Conservation (phyloP, 148 eudicot genomes). For the Silene uniflora region DNA sequence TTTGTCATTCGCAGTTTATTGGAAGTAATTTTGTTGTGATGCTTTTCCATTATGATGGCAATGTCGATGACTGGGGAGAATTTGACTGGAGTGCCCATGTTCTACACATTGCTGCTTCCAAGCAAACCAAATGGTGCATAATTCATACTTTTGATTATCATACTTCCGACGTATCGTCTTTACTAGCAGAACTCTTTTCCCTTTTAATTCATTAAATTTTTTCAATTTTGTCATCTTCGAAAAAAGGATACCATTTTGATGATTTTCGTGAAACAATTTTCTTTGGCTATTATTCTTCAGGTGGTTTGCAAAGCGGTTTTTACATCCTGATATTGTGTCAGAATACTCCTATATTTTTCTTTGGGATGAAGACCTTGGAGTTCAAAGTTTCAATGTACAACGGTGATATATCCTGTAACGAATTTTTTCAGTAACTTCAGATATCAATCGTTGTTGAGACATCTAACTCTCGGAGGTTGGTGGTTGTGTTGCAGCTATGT, state of each 20-base stretch:
- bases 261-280: too few relatives aligned
- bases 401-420: conserved; percentile 29
- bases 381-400: conserved; percentile 49
- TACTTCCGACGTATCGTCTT: neutral
- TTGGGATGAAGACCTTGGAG: conserved; percentile 81
- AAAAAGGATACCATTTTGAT: too few relatives aligned
- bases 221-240: too few relatives aligned
- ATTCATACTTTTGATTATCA: neutral
- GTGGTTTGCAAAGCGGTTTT: conserved; percentile 83
- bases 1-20: conserved; percentile 40
- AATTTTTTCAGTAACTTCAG: neutral
- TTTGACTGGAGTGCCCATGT: conserved; percentile 49
- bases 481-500: conserved; percentile 44
- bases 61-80: conserved; percentile 60
- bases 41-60: conserved; percentile 73
- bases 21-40: conserved; percentile 43
- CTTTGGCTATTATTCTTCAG: conserved; percentile 28
- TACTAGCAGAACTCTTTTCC: too few relatives aligned
- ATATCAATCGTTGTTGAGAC: neutral
- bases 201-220: too few relatives aligned
- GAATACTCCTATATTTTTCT: conserved; percentile 61
- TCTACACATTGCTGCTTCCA: conserved; percentile 55
- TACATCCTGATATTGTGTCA: conserved; percentile 66
- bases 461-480: conserved; percentile 1
- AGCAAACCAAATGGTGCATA: conserved; percentile 65